Conservation (phyloP, 257 asterid species). For the Vinca minor region DNA sequence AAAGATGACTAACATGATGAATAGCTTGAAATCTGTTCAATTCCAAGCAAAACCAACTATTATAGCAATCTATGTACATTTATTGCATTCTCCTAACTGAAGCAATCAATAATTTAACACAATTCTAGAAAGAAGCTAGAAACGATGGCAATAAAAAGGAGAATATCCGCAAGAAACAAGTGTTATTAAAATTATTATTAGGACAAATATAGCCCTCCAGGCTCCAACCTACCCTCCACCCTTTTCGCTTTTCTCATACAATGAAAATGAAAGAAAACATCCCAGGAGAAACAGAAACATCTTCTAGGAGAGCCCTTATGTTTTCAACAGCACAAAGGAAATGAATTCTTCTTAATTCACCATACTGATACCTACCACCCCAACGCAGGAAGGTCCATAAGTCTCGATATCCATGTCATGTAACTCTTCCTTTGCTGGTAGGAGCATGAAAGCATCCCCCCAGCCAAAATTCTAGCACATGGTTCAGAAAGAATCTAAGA, state of each 20-base stretch:
- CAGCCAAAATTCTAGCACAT: no score
- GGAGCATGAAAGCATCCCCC: no score
- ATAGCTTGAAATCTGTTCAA: neutral
- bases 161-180: slow-evolving; percentile 5
- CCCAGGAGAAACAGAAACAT: neutral
- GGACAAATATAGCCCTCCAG: slow-evolving; percentile 1
- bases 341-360: neutral
- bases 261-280: neutral
- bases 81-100: neutral
- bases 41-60: neutral
- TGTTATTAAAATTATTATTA: neutral
- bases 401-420: neutral
- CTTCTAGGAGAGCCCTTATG: neutral
- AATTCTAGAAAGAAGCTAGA: no score
- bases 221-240: no score
- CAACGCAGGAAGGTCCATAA: no score
- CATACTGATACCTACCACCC: no score
- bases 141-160: no score
- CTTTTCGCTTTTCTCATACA: neutral
- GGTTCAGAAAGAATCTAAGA: neutral
- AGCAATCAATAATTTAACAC: no score
- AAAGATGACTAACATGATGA: neutral
- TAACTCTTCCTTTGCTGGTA: neutral
- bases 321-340: neutral
- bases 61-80: slow-evolving; percentile 7